Percentiles rank a stretch among this genome's conserved stretches.
These are phyloP conservation scores for Piloderma croceum DNA, from an alignment of 768 basidiomycete genomes.

Conservation along the genomic window DNA sequence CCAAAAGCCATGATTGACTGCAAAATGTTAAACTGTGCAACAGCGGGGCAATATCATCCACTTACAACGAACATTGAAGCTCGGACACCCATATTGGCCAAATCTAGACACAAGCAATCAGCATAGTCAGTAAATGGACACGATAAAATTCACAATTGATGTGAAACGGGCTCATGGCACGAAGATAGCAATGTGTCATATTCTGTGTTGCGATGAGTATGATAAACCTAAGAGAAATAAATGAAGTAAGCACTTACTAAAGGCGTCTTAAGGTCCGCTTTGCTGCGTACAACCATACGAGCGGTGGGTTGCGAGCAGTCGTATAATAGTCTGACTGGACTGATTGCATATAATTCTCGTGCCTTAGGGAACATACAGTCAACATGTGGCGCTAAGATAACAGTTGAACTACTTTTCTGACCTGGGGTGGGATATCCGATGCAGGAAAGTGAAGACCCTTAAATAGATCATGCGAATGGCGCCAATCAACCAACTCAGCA, in stretches of 20 bases:
- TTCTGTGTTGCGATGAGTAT: slow-evolving; percentile 39
- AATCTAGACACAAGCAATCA: slow-evolving; percentile 35
- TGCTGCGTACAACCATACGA: slow-evolving; percentile 57
- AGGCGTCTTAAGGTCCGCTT: slow-evolving; percentile 61
- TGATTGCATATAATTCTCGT: slow-evolving; percentile 61
- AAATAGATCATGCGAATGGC: slow-evolving; percentile 65
- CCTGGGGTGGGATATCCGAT: slow-evolving; percentile 63
- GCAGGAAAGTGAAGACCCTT: slow-evolving; percentile 70
- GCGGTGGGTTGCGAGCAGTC: slow-evolving; percentile 69
- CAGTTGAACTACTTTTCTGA: slow-evolving; percentile 27
- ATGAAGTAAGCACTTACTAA: slow-evolving; percentile 36
- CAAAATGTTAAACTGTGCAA: not conserved
- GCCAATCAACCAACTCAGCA: slow-evolving; percentile 77
- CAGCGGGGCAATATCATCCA: slow-evolving; percentile 5
- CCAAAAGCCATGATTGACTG: slow-evolving; percentile 79
- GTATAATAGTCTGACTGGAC: slow-evolving; percentile 67
- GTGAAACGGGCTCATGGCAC: slow-evolving; percentile 88
- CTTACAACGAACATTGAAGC: slow-evolving; percentile 82
- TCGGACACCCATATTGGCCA: slow-evolving; percentile 76
- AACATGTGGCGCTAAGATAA: too few species aligned
- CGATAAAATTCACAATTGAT: slow-evolving; percentile 45
- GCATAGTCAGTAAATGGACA: slow-evolving; percentile 7
- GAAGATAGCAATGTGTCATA: slow-evolving; percentile 79
- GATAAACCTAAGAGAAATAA: not conserved
- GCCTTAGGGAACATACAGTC: slow-evolving; percentile 46